A percentile compares a stretch with the other conserved stretches of the same genome.
Evolutionary conservation across 2,329 filamentous ascomycete species (phyloP).

Genomic region (Aureobasidium sp.): DNA sequence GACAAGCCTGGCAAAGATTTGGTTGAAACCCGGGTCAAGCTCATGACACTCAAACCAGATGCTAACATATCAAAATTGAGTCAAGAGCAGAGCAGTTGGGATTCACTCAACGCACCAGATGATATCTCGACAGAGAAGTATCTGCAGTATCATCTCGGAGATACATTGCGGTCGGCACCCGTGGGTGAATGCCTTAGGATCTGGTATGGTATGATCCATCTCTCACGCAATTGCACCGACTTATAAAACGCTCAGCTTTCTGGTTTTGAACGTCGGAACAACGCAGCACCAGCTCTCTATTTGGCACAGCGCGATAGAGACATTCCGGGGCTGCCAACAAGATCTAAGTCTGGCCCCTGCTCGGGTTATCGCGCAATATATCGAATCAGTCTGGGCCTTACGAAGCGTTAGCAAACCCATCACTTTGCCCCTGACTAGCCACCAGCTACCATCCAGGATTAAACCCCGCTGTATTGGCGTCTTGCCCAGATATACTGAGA

Average conservation of each 20-base stretch:
- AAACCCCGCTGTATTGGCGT: neutral
- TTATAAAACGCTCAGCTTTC: neutral
- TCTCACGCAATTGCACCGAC: neutral
- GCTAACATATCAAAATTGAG: no score
- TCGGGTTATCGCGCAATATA: neutral
- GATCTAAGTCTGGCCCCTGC: neutral
- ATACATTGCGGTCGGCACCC: neutral
- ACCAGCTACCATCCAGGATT: neutral
- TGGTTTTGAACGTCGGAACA: neutral
- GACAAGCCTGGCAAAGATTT: neutral
- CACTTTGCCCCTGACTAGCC: neutral
- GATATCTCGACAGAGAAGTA: neutral
- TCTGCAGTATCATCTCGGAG: neutral
- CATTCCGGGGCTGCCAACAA: neutral
- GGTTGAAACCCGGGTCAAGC: neutral
- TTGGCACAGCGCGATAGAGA: neutral
- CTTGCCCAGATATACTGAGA: neutral
- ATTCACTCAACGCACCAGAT: neutral
- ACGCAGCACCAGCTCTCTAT: neutral
- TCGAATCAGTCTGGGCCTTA: neutral
- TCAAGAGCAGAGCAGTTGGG: neutral
- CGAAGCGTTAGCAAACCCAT: neutral
- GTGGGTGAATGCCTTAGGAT: neutral
- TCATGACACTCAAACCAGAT: neutral
- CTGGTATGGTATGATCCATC: neutral